phyloP scores from a whole-genome alignment of 1,139 yeast species.

The Groenewaldozyma auringiensis region DNA sequence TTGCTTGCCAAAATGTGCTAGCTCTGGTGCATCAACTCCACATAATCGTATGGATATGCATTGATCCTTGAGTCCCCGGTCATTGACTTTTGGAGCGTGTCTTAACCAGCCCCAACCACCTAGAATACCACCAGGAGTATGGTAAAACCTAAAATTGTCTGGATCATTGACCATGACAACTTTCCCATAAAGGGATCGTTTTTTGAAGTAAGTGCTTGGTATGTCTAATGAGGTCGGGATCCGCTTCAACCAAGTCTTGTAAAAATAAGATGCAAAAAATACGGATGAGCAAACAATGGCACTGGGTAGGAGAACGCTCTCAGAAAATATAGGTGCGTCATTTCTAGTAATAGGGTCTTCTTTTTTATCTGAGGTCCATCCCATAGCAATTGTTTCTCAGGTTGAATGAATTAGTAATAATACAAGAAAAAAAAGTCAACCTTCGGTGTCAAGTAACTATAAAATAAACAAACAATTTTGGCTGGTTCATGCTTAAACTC shows the following conservation, averaged over 20 bases:
- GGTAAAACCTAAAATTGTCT: slow-evolving; percentile 86
- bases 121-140: slow-evolving; percentile 82
- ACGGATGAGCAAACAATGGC: slow-evolving; percentile 20
- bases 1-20: slow-evolving; percentile 90
- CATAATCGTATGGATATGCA: slow-evolving; percentile 61
- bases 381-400: slow-evolving; percentile 3
- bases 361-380: neutral
- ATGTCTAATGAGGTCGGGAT: slow-evolving; percentile 26
- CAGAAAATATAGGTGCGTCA: slow-evolving; percentile 9
- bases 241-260: slow-evolving; percentile 27
- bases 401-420: neutral
- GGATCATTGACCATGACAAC: slow-evolving; percentile 97
- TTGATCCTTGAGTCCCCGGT: slow-evolving; percentile 29
- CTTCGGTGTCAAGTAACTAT: neutral
- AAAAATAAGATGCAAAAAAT: slow-evolving; percentile 24
- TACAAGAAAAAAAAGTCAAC: too few relatives aligned
- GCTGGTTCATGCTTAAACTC: neutral
- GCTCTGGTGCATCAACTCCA: slow-evolving; percentile 98
- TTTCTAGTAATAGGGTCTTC: neutral
- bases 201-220: slow-evolving; percentile 29
- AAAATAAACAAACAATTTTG: neutral
- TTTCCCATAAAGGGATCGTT: slow-evolving; percentile 54
- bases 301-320: slow-evolving; percentile 21
- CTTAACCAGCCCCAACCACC: slow-evolving; percentile 96
- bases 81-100: slow-evolving; percentile 39